Base-by-base conservation (phyloP, 192 early-diverging fungal genomes). In the Haplosporangium gracile region DNA sequence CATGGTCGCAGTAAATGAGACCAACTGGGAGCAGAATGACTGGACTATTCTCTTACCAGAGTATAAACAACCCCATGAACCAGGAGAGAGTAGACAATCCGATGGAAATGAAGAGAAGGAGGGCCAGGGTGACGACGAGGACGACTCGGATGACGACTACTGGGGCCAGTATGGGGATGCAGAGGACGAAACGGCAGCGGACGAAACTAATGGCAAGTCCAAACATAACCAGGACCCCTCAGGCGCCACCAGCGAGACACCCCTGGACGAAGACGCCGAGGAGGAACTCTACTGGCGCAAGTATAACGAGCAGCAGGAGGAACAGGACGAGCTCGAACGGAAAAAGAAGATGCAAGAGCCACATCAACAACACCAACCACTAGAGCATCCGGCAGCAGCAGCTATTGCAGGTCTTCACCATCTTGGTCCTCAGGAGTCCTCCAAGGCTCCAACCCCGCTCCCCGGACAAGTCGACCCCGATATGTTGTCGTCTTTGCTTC, bases 271-370 rank as follows among this genome's bases (percentile, higher is more conserved):
- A 15, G 75, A 80, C n/a, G 83, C 55, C 4, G 83, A 86, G 24
- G 83, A 86, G 29, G 83, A 86, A 11, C 69, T 57, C 10, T 86
- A 86, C 71, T 86, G 83, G 83, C 76, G 42, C 72, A 86, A 80
- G 75, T 86, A 86, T 34, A 63, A 70, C 3, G 74, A 81, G 34
- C 83, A 77, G 15, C 78, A 86, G 42, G 70, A 80, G 40, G 32
- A 86, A 53, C 74, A 86, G 39, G 78, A 80, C 22, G 57, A 57
- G 0, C 15, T 26, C 0, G 83, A 85, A 40, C 73, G 75, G 38
- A 86, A 86, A 60, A 74, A 60, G n/a, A 74, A 60, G n/a, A 45
- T 77, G 39, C 72, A 75, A 34, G 71, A 75, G 39, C 72, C 65
- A 40, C 75, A 76, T 43, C 38, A 74, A 36, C 57, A 73, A 73